A percentile compares a stretch with the other conserved stretches of the same genome.
Evolutionary conservation across 495 filamentous ascomycete species (phyloP).

Genomic region (Lichenothelia convexa): DNA sequence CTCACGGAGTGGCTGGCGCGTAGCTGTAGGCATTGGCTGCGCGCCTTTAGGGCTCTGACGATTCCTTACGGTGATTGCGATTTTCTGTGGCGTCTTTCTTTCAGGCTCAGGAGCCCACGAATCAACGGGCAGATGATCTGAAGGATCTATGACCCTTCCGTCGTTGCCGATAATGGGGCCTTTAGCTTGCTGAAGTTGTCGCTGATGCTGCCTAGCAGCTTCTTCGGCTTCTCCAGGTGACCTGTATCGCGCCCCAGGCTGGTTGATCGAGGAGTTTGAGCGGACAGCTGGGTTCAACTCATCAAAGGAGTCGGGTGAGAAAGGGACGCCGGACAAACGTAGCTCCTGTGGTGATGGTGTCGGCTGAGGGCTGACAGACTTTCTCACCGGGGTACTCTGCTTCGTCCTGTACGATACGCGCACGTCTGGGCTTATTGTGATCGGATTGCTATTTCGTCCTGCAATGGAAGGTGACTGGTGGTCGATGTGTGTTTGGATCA

Average conservation of each 20-base stretch:
- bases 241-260: not conserved
- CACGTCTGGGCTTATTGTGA: slow-evolving; percentile 38
- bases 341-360: slow-evolving; percentile 25
- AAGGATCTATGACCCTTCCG: slow-evolving; percentile 77
- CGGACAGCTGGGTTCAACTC: slow-evolving; percentile 40
- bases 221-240: no score
- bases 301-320: slow-evolving; percentile 78
- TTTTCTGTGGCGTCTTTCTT: slow-evolving; percentile 38
- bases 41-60: slow-evolving; percentile 24
- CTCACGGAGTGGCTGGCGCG: slow-evolving; percentile 10
- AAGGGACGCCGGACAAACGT: slow-evolving; percentile 49
- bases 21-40: slow-evolving; percentile 6
- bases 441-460: slow-evolving; percentile 21
- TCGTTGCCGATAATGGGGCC: slow-evolving; percentile 54
- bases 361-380: slow-evolving; percentile 63
- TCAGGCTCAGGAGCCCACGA: slow-evolving; percentile 93
- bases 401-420: slow-evolving; percentile 12
- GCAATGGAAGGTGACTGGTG: no score
- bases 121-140: slow-evolving; percentile 77
- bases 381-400: slow-evolving; percentile 42
- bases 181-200: not conserved
- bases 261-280: slow-evolving; percentile 1
- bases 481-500: no score
- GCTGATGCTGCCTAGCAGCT: not conserved
- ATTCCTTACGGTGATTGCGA: no score